Evolutionary conservation across 2,329 filamentous ascomycete species (phyloP).

Genomic region (Calonectria hongkongensis): DNA sequence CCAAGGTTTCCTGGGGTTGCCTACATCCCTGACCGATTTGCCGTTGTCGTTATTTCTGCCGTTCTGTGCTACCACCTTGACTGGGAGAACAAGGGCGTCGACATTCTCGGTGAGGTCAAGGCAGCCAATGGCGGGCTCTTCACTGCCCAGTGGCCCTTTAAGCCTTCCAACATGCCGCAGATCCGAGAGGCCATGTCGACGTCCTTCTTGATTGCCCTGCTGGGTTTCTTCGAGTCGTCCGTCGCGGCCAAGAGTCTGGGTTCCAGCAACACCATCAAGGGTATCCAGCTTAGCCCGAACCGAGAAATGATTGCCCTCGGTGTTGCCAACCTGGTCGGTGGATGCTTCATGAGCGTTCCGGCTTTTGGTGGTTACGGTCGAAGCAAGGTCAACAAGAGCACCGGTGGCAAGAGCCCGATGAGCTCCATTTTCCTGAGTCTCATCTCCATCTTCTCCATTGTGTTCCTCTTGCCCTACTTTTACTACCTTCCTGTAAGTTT

Average conservation of each 20-base stretch:
- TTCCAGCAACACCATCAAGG: conserved; percentile 80
- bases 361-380: conserved; percentile 97
- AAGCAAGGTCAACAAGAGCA: conserved; percentile 95
- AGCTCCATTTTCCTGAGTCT: conserved; percentile 90
- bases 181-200: conserved; percentile 92
- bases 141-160: conserved; percentile 90
- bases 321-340: conserved; percentile 91
- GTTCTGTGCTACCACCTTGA: conserved; percentile 84
- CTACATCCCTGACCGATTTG: conserved; percentile 92
- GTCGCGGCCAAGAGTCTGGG: conserved; percentile 95
- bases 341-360: conserved; percentile 93
- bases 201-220: conserved; percentile 91
- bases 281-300: conserved; percentile 91
- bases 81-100: conserved; percentile 88
- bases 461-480: conserved; percentile 91
- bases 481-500: conserved; percentile 92
- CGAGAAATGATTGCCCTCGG: conserved; percentile 94
- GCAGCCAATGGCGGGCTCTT: conserved; percentile 83
- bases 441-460: conserved; percentile 86
- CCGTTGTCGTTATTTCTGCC: conserved; percentile 90
- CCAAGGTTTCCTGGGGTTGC: conserved; percentile 86
- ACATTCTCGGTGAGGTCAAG: conserved; percentile 88
- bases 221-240: conserved; percentile 99
- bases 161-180: conserved; percentile 83
- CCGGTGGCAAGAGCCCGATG: conserved; percentile 94